Evolutionary conservation across 768 basidiomycete species (phyloP), one percentile per base, ranked within the genome.

Genomic region (Scleroderma citrinum): DNA sequence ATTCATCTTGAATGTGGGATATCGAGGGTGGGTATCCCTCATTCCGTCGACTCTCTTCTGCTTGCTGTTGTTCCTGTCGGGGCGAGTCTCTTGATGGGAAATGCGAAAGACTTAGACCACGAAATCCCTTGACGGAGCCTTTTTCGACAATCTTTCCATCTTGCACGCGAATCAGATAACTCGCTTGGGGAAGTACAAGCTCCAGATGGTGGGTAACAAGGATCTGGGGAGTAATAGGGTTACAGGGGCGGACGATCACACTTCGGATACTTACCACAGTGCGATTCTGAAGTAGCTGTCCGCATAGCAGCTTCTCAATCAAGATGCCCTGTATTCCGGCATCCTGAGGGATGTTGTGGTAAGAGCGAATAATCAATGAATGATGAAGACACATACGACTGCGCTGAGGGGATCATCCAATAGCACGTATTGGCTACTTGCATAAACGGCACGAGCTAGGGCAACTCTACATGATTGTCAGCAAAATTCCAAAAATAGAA

Each of bases 201-300:
- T 91, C 86, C 23, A 92, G 82, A 58, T 92, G 89, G 53, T 92
- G 90, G 0, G 88, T 89, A 31, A 92, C 88, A 4, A 85, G 71
- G 35, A 85, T 69, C 82, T 82, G 50, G 2, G 10, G 16, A 31
- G 11, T 1, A 24, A 3, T 24, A 19, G 8, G 26, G 26, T 29
- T 43, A 55, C 30, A 51, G 23, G 16, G 13, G 13, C n/a, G 44
- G 10, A 17, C 16, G 12, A 32, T 39, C 31, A 17, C 13, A 8
- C 19, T 32, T 44, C 7, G 32, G 2, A 29, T n/a, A 61, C 73
- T 51, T 50, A 83, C 73, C 30, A 91, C 83, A 0, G 90, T 92
- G 26, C 89, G 77, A 46, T 80, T 72, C 1, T 70, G 71, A 3
- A 90, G 59, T 19, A 92, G 71, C 2, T 80, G 80, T 0, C 89